These are phyloP conservation scores for Cryptococcus neoformans DNA, from an alignment of 1,284 basidiomycete genomes.

Conservation along the genomic window DNA sequence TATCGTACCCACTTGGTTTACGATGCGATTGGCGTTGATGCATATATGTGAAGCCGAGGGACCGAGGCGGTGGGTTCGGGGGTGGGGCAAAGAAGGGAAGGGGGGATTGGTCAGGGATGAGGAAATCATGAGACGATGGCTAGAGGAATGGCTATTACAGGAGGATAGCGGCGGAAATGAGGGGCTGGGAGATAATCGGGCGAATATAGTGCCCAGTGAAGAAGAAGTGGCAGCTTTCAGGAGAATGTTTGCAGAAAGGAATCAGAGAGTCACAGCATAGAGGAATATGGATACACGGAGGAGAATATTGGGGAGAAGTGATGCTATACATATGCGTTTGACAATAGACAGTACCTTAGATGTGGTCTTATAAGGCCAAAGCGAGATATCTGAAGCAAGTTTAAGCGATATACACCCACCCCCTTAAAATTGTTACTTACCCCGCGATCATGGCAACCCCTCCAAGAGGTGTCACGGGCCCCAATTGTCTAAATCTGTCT, in stretches of 20 bases:
- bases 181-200: neutral
- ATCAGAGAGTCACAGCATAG: slow-evolving; percentile 8
- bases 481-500: slow-evolving; percentile 59
- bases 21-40: slow-evolving; percentile 63
- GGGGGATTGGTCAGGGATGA: slow-evolving; percentile 50
- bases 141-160: slow-evolving; percentile 61
- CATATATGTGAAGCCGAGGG: slow-evolving; percentile 68
- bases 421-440: slow-evolving; percentile 52
- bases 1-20: slow-evolving; percentile 57
- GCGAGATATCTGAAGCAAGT: too few species aligned
- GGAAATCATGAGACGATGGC: slow-evolving; percentile 58
- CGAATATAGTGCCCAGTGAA: slow-evolving; percentile 54
- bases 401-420: too few species aligned
- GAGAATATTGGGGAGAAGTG: too few species aligned
- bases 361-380: too few species aligned
- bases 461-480: slow-evolving; percentile 73
- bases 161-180: neutral
- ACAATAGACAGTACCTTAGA: too few species aligned
- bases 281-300: too few species aligned
- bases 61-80: slow-evolving; percentile 58
- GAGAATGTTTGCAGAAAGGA: slow-evolving; percentile 13
- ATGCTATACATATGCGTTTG: too few species aligned
- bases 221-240: slow-evolving; percentile 27
- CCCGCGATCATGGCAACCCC: slow-evolving; percentile 71
- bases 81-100: slow-evolving; percentile 40